Percentiles rank a stretch among this genome's conserved stretches.
These are phyloP conservation scores for Umbelopsis isabellina DNA, from an alignment of 192 early-diverging fungal genomes.

Conservation along the genomic window DNA sequence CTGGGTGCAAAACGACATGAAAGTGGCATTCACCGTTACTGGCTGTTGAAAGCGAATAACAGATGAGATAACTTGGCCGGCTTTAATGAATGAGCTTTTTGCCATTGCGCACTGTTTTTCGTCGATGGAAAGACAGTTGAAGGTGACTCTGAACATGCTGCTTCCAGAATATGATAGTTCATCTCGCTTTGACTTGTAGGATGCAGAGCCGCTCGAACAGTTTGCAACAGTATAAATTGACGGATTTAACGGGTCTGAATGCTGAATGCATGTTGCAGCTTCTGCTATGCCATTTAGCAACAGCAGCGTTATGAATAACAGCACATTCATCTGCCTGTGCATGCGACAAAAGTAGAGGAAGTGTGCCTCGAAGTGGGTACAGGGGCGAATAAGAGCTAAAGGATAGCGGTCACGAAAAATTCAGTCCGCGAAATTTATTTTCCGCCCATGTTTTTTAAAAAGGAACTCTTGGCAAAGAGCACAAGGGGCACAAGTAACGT, in stretches of 20 bases:
- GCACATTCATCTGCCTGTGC: conserved; percentile 18
- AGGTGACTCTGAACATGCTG: neutral
- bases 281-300: neutral
- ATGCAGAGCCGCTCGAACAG: neutral
- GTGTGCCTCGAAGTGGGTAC: neutral
- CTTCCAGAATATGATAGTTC: neutral
- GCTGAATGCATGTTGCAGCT: conserved; percentile 19
- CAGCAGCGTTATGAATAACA: neutral
- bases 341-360: neutral
- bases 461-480: conserved; percentile 9
- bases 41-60: conserved; percentile 29
- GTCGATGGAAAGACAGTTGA: neutral
- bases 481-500: neutral
- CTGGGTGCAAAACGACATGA: conserved; percentile 35
- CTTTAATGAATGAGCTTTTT: conserved; percentile 19
- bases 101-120: conserved; percentile 23
- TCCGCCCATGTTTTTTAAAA: neutral
- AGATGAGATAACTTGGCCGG: conserved; percentile 36
- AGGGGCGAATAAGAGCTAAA: neutral
- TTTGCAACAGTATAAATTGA: neutral
- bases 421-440: conserved; percentile 10
- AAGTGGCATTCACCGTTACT: conserved; percentile 42
- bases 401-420: neutral
- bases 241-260: conserved; percentile 3
- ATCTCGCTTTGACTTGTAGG: neutral